Conservation (phyloP, 2,329 filamentous ascomycete genomes). For the Pseudocercospora vitis region DNA sequence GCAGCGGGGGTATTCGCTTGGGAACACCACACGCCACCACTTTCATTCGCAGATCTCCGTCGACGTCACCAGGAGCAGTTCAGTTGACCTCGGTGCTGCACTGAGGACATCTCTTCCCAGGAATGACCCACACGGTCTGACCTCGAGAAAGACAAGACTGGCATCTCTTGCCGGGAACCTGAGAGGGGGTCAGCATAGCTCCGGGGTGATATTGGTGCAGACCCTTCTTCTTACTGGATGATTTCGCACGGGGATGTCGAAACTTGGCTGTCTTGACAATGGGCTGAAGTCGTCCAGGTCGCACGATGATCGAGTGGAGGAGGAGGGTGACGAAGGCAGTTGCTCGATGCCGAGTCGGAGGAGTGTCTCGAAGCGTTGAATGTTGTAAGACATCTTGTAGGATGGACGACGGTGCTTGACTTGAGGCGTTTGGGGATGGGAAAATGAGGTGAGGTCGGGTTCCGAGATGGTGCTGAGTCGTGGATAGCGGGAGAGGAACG, state of each 20-base stretch:
- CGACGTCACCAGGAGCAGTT: not conserved
- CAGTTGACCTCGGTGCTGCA: slow-evolving; percentile 35
- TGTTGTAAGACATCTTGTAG: slow-evolving; percentile 32
- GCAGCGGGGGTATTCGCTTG: not conserved
- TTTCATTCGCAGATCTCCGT: not conserved
- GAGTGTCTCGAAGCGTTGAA: slow-evolving; percentile 29
- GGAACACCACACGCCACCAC: not conserved
- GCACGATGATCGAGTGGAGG: not conserved
- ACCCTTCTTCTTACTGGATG: slow-evolving; percentile 1
- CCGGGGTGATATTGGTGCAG: not conserved
- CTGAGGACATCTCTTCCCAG: slow-evolving; percentile 38
- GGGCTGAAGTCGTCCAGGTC: not conserved
- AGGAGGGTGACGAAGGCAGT: slow-evolving; percentile 21
- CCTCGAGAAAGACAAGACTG: slow-evolving; percentile 35
- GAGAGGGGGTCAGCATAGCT: slow-evolving; percentile 11
- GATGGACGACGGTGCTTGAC: not conserved
- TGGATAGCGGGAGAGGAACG: not conserved
- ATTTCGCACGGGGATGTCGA: slow-evolving; percentile 1
- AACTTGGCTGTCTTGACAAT: not conserved
- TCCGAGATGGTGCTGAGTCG: not conserved
- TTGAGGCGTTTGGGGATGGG: not conserved
- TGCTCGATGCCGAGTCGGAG: slow-evolving; percentile 34
- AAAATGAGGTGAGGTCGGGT: no score
- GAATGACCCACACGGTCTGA: slow-evolving; percentile 38
- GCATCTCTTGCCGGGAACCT: slow-evolving; percentile 39